phyloP scores from a whole-genome alignment of 2,329 filamentous ascomycete genomes.

The Chaetothyriales sp. region DNA sequence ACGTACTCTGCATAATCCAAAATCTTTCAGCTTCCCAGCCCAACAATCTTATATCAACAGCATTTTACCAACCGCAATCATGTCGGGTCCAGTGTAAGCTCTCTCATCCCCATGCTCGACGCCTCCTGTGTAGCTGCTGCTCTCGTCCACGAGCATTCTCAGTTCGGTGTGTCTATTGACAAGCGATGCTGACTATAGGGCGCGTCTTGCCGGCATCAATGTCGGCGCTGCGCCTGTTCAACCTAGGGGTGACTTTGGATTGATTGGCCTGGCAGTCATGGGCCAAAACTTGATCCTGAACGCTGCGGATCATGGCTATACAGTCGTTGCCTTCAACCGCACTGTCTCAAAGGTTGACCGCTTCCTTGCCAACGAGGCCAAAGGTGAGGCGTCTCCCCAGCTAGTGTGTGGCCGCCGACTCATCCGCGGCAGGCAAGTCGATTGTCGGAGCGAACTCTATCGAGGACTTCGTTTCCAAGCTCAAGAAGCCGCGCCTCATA shows the following conservation, averaged over 20 bases:
- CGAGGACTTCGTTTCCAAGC: constrained; percentile 89
- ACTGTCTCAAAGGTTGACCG: constrained; percentile 96
- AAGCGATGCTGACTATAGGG: constrained; percentile 43
- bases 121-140: neutral
- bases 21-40: constrained; percentile 1
- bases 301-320: constrained; percentile 85
- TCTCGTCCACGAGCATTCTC: neutral
- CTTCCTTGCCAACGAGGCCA: constrained; percentile 82
- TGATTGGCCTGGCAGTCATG: constrained; percentile 89
- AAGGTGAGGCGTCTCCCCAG: constrained; percentile 40
- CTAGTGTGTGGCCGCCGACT: neutral
- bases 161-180: constrained; percentile 19
- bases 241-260: constrained; percentile 70
- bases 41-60: constrained; percentile 2
- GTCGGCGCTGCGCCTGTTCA: constrained; percentile 45
- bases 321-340: constrained; percentile 95
- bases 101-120: neutral
- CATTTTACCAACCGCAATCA: constrained; percentile 10
- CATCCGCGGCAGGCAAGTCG: constrained; percentile 54
- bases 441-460: constrained; percentile 86
- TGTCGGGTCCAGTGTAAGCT: constrained; percentile 20
- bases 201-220: constrained; percentile 61
- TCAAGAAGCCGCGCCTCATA: constrained; percentile 91
- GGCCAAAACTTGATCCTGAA: constrained; percentile 79
- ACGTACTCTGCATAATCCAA: constrained; percentile 9